A percentile compares a stretch with the other conserved stretches of the same genome.
These are phyloP conservation scores for Oxytropis ochrocephala DNA, from an alignment of 306 rosid genomes.

Conservation along the genomic window DNA sequence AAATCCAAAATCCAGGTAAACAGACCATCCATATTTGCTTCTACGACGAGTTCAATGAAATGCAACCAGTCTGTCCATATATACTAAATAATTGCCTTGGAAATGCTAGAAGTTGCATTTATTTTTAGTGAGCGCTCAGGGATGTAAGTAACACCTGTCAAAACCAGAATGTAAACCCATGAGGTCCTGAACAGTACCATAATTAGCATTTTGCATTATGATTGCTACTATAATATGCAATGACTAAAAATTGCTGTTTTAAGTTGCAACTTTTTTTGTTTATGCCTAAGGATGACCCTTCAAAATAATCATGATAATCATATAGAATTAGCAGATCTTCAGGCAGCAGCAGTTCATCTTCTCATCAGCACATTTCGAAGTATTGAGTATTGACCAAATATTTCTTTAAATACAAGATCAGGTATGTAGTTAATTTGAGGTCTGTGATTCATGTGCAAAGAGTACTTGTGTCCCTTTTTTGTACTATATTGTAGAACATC, in stretches of 20 bases:
- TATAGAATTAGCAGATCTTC: neutral
- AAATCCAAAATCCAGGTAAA: constrained; percentile 10
- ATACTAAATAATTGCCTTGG: constrained; percentile 58
- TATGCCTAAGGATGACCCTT: neutral
- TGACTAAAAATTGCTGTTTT: neutral
- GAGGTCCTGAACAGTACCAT: neutral
- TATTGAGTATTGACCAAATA: constrained; percentile 10
- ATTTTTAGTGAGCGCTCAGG: constrained; percentile 84
- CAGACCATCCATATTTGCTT: constrained; percentile 15
- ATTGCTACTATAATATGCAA: neutral
- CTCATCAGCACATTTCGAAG: neutral
- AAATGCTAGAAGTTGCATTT: constrained; percentile 91
- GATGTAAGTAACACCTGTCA: constrained; percentile 70
- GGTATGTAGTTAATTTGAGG: neutral
- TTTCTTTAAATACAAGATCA: neutral
- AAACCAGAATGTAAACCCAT: constrained; percentile 20
- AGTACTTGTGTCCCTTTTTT: neutral
- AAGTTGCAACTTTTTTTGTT: neutral
- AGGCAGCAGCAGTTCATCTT: constrained; percentile 6
- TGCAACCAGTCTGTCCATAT: constrained; percentile 16
- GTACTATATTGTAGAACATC: neutral
- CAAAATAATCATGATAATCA: neutral
- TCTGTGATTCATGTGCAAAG: neutral
- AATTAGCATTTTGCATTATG: constrained; percentile 10
- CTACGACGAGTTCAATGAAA: constrained; percentile 10